Evolutionary conservation across 805 yeast species (phyloP).

Genomic region (Ogataea ramenticola): DNA sequence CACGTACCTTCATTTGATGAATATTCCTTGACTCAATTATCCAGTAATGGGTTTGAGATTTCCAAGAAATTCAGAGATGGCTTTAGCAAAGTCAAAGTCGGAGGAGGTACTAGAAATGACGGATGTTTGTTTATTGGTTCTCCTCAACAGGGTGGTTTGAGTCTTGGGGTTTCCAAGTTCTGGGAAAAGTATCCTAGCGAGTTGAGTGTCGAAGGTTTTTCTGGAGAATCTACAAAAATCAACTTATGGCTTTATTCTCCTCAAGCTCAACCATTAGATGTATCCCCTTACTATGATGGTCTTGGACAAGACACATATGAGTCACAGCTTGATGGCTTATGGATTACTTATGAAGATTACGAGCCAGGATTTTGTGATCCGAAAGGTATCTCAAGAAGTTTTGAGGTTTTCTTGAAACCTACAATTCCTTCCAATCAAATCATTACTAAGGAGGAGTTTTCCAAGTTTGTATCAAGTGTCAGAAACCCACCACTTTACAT

Average conservation of each 20-base stretch:
- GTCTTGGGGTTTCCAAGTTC: conserved; percentile 1
- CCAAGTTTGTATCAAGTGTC: background rate
- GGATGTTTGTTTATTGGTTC: conserved; percentile 2
- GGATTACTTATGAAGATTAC: conserved; percentile 5
- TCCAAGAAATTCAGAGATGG: background rate
- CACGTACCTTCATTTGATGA: conserved; percentile 1
- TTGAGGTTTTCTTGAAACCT: conserved; percentile 2
- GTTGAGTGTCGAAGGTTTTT: background rate
- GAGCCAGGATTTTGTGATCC: conserved; percentile 5
- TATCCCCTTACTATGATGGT: conserved; percentile 1
- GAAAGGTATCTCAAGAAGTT: conserved; percentile 2
- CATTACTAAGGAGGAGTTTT: background rate
- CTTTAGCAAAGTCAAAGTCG: background rate
- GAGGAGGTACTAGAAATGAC: conserved; percentile 1
- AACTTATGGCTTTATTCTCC: conserved; percentile 4
- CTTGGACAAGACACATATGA: conserved; percentile 1
- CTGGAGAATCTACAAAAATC: background rate
- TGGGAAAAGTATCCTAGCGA: conserved; percentile 8
- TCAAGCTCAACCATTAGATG: conserved; percentile 2
- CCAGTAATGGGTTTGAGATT: conserved; percentile 1
- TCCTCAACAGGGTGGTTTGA: conserved; percentile 1
- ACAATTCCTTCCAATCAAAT: background rate
- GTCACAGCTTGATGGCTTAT: background rate
- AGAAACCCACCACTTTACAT: conserved; percentile 1
- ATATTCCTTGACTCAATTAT: conserved; percentile 1